Conservation (phyloP, 2,329 filamentous ascomycete species). For the Aspergillus ochraceoroseus region DNA sequence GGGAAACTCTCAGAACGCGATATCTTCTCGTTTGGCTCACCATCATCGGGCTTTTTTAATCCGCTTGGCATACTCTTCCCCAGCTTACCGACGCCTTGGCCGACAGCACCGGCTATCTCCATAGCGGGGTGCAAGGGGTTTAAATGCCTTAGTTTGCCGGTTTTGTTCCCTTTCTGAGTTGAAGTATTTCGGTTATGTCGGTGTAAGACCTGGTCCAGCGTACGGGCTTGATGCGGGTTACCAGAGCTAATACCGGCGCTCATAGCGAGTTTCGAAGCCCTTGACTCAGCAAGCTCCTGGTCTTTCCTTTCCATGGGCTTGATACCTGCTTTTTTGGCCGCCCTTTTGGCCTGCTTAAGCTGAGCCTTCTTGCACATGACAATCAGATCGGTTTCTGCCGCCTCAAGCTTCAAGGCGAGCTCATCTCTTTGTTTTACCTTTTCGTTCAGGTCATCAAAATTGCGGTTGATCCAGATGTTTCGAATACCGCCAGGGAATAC, state of each 20-base stretch:
- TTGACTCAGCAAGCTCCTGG: conserved; percentile 50
- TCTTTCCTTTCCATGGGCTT: conserved; percentile 39
- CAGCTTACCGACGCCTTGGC: conserved; percentile 45
- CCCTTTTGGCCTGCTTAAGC: conserved; percentile 62
- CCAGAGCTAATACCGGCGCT: conserved; percentile 52
- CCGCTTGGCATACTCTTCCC: conserved; percentile 45
- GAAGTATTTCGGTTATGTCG: conserved; percentile 23
- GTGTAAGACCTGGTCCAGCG: conserved; percentile 45
- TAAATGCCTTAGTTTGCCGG: conserved; percentile 18
- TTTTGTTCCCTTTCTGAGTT: conserved; percentile 14
- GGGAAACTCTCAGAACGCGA: conserved; percentile 35
- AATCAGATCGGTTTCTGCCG: conserved; percentile 79
- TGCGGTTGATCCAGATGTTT: conserved; percentile 94
- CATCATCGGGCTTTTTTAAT: conserved; percentile 39
- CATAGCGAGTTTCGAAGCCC: conserved; percentile 43
- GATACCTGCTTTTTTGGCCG: conserved; percentile 57
- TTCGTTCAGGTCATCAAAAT: conserved; percentile 74
- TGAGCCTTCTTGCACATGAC: conserved; percentile 73
- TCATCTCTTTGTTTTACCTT: conserved; percentile 73
- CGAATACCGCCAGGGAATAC: conserved; percentile 92
- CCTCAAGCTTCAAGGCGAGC: conserved; percentile 68
- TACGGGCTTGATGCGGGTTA: conserved; percentile 54
- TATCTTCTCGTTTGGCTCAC: conserved; percentile 32
- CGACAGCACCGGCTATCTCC: conserved; percentile 50
- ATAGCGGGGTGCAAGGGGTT: conserved; percentile 45